A percentile compares a stretch with the other conserved stretches of the same genome.
These are phyloP conservation scores for Botryotinia globosa DNA, from an alignment of 2,329 filamentous ascomycete genomes.

Conservation along the genomic window DNA sequence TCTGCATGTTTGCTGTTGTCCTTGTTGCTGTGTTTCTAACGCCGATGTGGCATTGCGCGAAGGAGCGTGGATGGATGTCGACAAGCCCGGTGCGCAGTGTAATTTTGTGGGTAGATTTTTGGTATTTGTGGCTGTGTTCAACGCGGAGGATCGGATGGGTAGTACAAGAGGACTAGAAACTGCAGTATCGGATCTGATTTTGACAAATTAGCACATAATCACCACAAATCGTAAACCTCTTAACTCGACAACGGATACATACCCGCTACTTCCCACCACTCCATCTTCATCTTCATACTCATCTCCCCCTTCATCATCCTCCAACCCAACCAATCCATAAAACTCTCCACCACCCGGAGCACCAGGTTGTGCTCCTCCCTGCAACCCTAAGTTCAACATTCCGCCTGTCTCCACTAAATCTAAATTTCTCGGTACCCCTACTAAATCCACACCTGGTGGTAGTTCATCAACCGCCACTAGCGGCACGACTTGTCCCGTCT, in stretches of 20 bases:
- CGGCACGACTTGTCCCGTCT: conserved; percentile 47
- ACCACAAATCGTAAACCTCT: not conserved
- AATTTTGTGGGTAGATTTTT: not conserved
- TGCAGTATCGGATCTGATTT: not conserved
- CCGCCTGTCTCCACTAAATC: conserved; percentile 32
- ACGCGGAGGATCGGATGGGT: not conserved
- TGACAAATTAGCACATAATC: not conserved
- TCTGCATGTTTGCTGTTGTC: conserved; percentile 38
- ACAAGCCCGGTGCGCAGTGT: not conserved
- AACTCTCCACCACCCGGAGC: conserved; percentile 16
- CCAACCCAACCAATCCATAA: conserved; percentile 25
- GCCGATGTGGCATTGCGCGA: not conserved
- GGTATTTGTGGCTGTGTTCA: not conserved
- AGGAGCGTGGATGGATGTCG: not conserved
- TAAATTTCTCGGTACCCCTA: conserved; percentile 42
- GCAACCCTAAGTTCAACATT: conserved; percentile 36
- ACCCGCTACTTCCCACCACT: not conserved
- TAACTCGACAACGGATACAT: not conserved
- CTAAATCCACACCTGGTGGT: conserved; percentile 39
- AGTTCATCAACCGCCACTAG: conserved; percentile 55
- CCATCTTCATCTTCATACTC: not conserved
- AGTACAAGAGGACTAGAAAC: not conserved
- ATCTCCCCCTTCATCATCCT: not conserved
- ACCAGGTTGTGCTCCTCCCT: conserved; percentile 12
- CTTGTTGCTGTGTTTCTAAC: not conserved